phyloP scores from a whole-genome alignment of 2,329 filamentous ascomycete genomes.

The Biscogniauxia sp. region DNA sequence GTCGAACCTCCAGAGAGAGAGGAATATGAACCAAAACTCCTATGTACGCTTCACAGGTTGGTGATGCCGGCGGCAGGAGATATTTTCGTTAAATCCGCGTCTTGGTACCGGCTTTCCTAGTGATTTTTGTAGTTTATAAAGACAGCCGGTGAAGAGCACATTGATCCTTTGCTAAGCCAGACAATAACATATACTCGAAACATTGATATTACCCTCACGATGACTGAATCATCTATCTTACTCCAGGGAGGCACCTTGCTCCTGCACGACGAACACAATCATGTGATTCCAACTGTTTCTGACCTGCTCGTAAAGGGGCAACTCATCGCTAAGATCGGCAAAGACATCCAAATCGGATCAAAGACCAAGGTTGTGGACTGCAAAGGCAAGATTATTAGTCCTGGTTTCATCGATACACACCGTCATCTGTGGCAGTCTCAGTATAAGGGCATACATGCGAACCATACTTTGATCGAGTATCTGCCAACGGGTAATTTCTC shows the following conservation, averaged over 20 bases:
- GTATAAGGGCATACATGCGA: conserved; percentile 26
- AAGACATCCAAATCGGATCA: background rate
- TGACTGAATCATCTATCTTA: conserved; percentile 6
- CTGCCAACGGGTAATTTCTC: conserved; percentile 35
- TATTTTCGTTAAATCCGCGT: background rate
- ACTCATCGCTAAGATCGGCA: conserved; percentile 14
- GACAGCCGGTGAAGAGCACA: background rate
- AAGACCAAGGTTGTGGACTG: conserved; percentile 38
- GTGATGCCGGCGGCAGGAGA: background rate
- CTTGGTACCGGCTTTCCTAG: background rate
- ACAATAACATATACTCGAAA: background rate
- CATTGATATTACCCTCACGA: background rate
- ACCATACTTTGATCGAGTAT: conserved; percentile 28
- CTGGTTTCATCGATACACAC: conserved; percentile 44
- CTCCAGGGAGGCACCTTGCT: conserved; percentile 16
- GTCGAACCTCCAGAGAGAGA: too few relatives aligned
- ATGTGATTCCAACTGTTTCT: conserved; percentile 12
- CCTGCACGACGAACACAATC: conserved; percentile 14
- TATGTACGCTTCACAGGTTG: background rate
- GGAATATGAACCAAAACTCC: too few relatives aligned
- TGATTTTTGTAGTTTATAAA: background rate
- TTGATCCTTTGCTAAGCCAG: background rate
- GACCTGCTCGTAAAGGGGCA: conserved; percentile 15
- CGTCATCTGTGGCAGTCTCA: conserved; percentile 45
- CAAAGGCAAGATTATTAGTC: conserved; percentile 37